A percentile compares a stretch with the other conserved stretches of the same genome.
These are phyloP conservation scores for Trichoderma koningii DNA, from an alignment of 2,329 filamentous ascomycete genomes.

Conservation along the genomic window DNA sequence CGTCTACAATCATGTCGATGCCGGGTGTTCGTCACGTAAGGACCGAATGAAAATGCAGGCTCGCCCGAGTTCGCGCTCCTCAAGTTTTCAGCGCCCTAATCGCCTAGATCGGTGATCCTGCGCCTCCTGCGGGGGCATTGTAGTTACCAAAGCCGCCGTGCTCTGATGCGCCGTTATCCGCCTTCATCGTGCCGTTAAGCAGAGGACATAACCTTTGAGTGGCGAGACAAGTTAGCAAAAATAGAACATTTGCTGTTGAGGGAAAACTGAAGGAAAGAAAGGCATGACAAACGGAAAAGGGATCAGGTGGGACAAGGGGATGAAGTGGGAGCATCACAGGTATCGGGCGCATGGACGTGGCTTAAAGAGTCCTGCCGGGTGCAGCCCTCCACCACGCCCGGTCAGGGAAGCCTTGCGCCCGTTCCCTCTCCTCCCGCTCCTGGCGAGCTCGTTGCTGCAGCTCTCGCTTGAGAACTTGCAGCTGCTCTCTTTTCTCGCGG, in stretches of 20 bases:
- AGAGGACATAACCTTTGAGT: constrained; percentile 75
- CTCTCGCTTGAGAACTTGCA: constrained; percentile 31
- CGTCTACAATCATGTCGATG: neutral
- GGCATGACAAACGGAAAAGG: constrained; percentile 1
- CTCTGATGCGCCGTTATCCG: constrained; percentile 56
- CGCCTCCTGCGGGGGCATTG: constrained; percentile 43
- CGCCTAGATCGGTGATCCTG: constrained; percentile 40
- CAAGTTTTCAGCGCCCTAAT: neutral
- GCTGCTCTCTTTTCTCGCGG: constrained; percentile 28
- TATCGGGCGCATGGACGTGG: neutral
- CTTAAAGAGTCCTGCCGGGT: constrained; percentile 32
- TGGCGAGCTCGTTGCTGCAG: constrained; percentile 29
- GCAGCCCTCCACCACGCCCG: constrained; percentile 28
- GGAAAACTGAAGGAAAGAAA: constrained; percentile 17
- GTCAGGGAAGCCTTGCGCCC: constrained; percentile 18
- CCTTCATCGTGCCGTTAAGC: constrained; percentile 79
- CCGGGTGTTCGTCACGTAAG: neutral
- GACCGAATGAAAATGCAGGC: neutral
- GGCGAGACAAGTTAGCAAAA: constrained; percentile 30
- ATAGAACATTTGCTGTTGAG: constrained; percentile 1
- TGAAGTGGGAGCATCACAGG: neutral
- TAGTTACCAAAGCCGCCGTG: constrained; percentile 62
- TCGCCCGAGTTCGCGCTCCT: neutral
- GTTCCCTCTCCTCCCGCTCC: constrained; percentile 26
- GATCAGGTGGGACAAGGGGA: neutral